phyloP scores from a whole-genome alignment of 352 stramenopile genomes.

The Globisporangium spiculum region DNA sequence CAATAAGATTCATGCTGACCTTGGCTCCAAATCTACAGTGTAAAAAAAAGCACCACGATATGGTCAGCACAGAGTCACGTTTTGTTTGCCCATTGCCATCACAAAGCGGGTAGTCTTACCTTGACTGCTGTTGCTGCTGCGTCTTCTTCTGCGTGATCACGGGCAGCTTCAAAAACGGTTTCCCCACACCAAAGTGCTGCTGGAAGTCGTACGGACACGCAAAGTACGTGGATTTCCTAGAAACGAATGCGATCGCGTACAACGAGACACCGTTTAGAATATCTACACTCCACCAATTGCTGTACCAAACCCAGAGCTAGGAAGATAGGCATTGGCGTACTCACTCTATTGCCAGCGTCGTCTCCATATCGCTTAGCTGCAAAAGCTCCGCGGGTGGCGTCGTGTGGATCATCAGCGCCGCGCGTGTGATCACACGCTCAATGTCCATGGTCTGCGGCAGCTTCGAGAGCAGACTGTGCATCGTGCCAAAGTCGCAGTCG shows the following conservation, averaged over 20 bases:
- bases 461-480: slow-evolving; percentile 73
- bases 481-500: slow-evolving; percentile 73
- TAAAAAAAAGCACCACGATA: not conserved
- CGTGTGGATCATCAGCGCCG: slow-evolving; percentile 56
- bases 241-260: slow-evolving; percentile 50
- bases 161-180: slow-evolving; percentile 3
- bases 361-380: slow-evolving; percentile 21
- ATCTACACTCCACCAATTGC: slow-evolving; percentile 29
- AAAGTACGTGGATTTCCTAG: slow-evolving; percentile 94
- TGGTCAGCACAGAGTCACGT: not conserved
- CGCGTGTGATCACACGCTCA: slow-evolving; percentile 55
- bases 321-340: not conserved
- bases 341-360: slow-evolving; percentile 19
- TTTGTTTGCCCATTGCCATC: slow-evolving; percentile 14
- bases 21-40: slow-evolving; percentile 5
- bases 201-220: slow-evolving; percentile 15
- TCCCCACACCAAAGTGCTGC: slow-evolving; percentile 11
- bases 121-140: not conserved
- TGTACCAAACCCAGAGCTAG: not conserved
- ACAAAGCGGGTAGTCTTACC: slow-evolving; percentile 32
- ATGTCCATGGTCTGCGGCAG: slow-evolving; percentile 73
- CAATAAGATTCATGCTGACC: not conserved
- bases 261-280: not conserved
- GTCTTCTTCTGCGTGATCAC: not conserved
- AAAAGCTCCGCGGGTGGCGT: slow-evolving; percentile 40